phyloP scores from a whole-genome alignment of 1,139 yeast species.

The Hyphopichia buzzinii region DNA sequence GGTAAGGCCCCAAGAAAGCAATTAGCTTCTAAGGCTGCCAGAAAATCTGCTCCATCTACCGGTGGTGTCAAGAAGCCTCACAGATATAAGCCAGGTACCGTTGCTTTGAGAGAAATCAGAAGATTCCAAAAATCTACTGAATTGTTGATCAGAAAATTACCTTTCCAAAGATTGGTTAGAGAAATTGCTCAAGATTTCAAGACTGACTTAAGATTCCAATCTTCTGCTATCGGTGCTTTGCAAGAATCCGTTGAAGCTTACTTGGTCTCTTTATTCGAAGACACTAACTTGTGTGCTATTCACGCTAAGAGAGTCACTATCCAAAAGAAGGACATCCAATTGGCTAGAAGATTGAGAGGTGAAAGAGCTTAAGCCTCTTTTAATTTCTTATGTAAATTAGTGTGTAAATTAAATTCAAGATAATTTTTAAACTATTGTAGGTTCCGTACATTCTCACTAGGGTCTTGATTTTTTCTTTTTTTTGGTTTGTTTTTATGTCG shows the following conservation, averaged over 20 bases:
- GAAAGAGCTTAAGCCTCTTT: slow-evolving; percentile 63
- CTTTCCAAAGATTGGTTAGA: slow-evolving; percentile 98
- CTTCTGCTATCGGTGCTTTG: slow-evolving; percentile 97
- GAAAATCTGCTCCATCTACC: slow-evolving; percentile 96
- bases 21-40: slow-evolving; percentile 98
- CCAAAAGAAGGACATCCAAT: slow-evolving; percentile 98
- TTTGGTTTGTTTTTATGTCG: too few relatives aligned
- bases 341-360: slow-evolving; percentile 99
- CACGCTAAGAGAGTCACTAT: slow-evolving; percentile 99
- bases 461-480: neutral
- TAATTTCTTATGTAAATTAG: slow-evolving; percentile 5
- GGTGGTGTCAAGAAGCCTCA: slow-evolving; percentile 99
- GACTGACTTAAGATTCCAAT: slow-evolving; percentile 97
- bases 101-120: slow-evolving; percentile 98
- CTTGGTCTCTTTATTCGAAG: slow-evolving; percentile 87
- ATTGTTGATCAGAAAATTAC: slow-evolving; percentile 93
- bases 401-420: slow-evolving; percentile 3
- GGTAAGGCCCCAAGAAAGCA: slow-evolving; percentile 99
- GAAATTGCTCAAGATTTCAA: slow-evolving; percentile 98
- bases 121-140: slow-evolving; percentile 99
- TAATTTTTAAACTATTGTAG: neutral
- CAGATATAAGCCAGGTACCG: slow-evolving; percentile 99
- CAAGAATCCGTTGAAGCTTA: slow-evolving; percentile 99
- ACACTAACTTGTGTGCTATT: slow-evolving; percentile 97
- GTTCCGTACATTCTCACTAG: neutral